Evolutionary conservation across 768 basidiomycete genomes (phyloP).

Genomic region (Suillus placidus): DNA sequence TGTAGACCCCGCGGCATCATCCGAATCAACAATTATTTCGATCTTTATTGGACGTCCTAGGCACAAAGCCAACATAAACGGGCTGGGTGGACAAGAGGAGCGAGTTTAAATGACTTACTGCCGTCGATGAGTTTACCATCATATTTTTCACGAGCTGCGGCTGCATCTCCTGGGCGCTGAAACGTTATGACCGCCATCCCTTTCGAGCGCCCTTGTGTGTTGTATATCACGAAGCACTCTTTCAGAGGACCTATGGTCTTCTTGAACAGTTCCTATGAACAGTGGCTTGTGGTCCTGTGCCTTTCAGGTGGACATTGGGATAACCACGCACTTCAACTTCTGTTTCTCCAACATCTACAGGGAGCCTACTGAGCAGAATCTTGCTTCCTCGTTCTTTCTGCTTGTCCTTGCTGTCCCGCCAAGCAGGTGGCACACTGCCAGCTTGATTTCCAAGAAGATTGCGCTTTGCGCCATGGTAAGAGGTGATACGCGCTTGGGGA

Average conservation of each 20-base stretch:
- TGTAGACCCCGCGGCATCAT: slow-evolving; percentile 22
- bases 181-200: slow-evolving; percentile 81
- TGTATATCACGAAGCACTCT: slow-evolving; percentile 73
- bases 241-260: slow-evolving; percentile 77
- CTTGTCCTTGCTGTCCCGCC: slow-evolving; percentile 49
- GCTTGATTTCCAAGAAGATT: slow-evolving; percentile 61
- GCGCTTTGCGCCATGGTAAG: slow-evolving; percentile 57
- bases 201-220: slow-evolving; percentile 73
- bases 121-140: slow-evolving; percentile 76
- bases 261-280: slow-evolving; percentile 66
- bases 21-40: slow-evolving; percentile 58
- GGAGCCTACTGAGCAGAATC: slow-evolving; percentile 67
- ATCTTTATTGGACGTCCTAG: slow-evolving; percentile 69
- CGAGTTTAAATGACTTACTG: slow-evolving; percentile 35
- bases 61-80: background rate
- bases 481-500: slow-evolving; percentile 40
- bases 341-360: slow-evolving; percentile 65
- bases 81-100: background rate
- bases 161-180: slow-evolving; percentile 63
- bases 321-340: slow-evolving; percentile 62
- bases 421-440: slow-evolving; percentile 60
- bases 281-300: slow-evolving; percentile 14
- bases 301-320: background rate
- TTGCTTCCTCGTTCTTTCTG: slow-evolving; percentile 52
- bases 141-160: slow-evolving; percentile 65